phyloP scores from a whole-genome alignment of 352 stramenopile species.

The Globisporangium orthogonon region DNA sequence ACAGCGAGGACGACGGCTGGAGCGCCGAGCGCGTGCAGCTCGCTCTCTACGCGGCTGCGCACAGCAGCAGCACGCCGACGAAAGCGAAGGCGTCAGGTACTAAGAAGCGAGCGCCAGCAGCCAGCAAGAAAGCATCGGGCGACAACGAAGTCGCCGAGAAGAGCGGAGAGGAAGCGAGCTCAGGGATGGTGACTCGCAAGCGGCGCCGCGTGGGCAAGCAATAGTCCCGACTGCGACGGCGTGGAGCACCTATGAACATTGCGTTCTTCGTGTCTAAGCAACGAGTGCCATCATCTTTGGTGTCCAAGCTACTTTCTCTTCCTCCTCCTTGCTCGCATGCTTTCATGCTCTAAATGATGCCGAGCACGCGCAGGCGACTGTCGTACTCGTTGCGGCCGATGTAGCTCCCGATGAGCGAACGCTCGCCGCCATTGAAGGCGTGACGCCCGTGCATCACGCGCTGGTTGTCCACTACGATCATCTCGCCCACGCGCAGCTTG shows the following conservation, averaged over 20 bases:
- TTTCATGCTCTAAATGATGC: slow-evolving; percentile 52
- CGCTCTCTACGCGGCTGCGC: slow-evolving; percentile 49
- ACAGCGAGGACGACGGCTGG: slow-evolving; percentile 25
- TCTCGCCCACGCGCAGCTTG: slow-evolving; percentile 2
- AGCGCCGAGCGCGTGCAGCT: slow-evolving; percentile 64
- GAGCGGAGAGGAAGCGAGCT: neutral
- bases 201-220: slow-evolving; percentile 4
- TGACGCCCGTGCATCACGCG: slow-evolving; percentile 80
- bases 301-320: neutral
- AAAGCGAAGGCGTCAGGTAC: neutral
- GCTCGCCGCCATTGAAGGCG: slow-evolving; percentile 69
- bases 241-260: too few species aligned
- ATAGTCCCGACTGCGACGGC: neutral
- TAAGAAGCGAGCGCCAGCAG: neutral
- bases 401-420: slow-evolving; percentile 85
- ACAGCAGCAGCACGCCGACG: slow-evolving; percentile 1
- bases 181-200: slow-evolving; percentile 5
- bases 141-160: slow-evolving; percentile 1
- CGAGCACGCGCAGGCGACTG: slow-evolving; percentile 69
- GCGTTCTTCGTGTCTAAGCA: neutral
- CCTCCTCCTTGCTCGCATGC: neutral
- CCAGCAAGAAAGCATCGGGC: neutral
- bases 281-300: neutral
- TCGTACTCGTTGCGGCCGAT: slow-evolving; percentile 85
- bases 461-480: slow-evolving; percentile 37